phyloP scores from a whole-genome alignment of 129 eudicot species.

The Chrysanthemum makinoi region DNA sequence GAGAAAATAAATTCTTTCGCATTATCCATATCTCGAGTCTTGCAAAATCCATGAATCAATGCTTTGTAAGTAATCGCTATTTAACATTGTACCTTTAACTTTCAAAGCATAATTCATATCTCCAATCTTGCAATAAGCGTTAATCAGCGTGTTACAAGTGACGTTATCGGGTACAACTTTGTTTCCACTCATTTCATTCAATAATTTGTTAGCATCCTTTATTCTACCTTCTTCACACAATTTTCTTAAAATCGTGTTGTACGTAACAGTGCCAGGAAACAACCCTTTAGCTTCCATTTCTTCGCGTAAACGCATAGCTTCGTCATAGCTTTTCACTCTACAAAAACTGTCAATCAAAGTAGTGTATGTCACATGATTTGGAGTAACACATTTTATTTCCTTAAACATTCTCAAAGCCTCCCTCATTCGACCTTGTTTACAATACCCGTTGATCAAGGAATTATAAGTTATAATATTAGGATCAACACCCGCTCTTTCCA shows the following conservation, averaged over 20 bases:
- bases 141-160: slow-evolving; percentile 85
- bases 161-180: slow-evolving; percentile 74
- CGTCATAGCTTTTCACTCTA: slow-evolving; percentile 49
- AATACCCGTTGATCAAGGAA: slow-evolving; percentile 70
- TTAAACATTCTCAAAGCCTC: slow-evolving; percentile 82
- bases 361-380: slow-evolving; percentile 86
- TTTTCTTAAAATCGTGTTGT: slow-evolving; percentile 68
- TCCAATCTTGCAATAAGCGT: slow-evolving; percentile 93
- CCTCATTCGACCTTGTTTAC: slow-evolving; percentile 91
- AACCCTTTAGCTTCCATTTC: slow-evolving; percentile 72
- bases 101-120: slow-evolving; percentile 72
- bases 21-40: slow-evolving; percentile 46
- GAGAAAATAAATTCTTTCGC: slow-evolving; percentile 67
- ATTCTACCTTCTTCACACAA: slow-evolving; percentile 83
- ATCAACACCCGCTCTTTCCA: slow-evolving; percentile 60
- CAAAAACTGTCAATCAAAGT: slow-evolving; percentile 87
- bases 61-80: slow-evolving; percentile 82
- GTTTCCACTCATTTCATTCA: slow-evolving; percentile 74
- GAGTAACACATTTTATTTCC: slow-evolving; percentile 64
- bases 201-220: slow-evolving; percentile 71
- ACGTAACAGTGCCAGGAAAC: slow-evolving; percentile 67
- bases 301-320: slow-evolving; percentile 54
- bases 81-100: slow-evolving; percentile 74
- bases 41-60: slow-evolving; percentile 81
- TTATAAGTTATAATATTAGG: slow-evolving; percentile 89